Percentiles rank a stretch among this genome's conserved stretches.
Evolutionary conservation across 2,329 filamentous ascomycete genomes (phyloP).

Genomic region (Truncatella angustata): DNA sequence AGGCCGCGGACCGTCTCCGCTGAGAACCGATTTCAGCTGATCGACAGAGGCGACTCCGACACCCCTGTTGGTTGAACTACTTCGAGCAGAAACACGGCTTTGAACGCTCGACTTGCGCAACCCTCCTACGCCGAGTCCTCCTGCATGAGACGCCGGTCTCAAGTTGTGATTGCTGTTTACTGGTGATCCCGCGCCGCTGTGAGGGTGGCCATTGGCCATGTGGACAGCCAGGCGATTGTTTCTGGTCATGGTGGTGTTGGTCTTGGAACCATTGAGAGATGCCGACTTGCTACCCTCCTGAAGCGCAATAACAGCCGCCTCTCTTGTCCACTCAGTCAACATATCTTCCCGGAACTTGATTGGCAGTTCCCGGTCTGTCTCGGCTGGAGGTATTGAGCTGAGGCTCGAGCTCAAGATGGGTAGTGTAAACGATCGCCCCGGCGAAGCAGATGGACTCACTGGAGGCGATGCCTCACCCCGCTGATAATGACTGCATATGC

Average conservation of each 20-base stretch:
- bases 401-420: constrained; percentile 56
- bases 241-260: constrained; percentile 55
- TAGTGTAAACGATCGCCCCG: constrained; percentile 61
- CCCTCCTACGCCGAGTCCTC: constrained; percentile 36
- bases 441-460: constrained; percentile 68
- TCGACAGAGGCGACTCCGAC: constrained; percentile 57
- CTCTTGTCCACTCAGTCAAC: constrained; percentile 76
- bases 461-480: constrained; percentile 61
- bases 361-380: constrained; percentile 59
- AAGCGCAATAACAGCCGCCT: constrained; percentile 66
- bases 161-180: constrained; percentile 50
- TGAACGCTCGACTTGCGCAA: constrained; percentile 54
- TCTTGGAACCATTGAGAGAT: constrained; percentile 74
- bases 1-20: constrained; percentile 45
- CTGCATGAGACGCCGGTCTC: constrained; percentile 44
- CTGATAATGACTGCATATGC: constrained; percentile 71
- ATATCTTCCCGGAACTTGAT: constrained; percentile 70
- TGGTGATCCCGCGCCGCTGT: constrained; percentile 41
- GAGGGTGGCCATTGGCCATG: constrained; percentile 34
- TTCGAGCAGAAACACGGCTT: constrained; percentile 45
- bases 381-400: constrained; percentile 35
- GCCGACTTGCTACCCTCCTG: constrained; percentile 68
- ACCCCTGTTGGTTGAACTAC: constrained; percentile 43
- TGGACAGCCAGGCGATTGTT: constrained; percentile 60
- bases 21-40: constrained; percentile 61